These are phyloP conservation scores for Tricholoma bakamatsutake DNA, from an alignment of 768 basidiomycete genomes.

Conservation along the genomic window DNA sequence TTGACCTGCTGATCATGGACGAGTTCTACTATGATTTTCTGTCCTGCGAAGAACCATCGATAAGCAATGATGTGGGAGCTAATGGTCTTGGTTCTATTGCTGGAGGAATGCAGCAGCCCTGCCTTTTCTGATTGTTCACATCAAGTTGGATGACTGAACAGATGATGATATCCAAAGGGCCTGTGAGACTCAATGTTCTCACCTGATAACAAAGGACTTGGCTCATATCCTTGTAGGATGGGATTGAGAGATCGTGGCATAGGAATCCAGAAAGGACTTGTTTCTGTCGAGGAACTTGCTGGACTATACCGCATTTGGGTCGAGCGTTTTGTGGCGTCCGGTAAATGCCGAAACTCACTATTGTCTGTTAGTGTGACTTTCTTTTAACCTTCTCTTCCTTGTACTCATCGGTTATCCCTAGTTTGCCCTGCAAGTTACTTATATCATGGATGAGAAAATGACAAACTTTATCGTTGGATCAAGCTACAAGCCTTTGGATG, in stretches of 20 bases:
- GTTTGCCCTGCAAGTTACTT: neutral
- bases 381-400: neutral
- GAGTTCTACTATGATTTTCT: too few relatives aligned
- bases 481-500: conserved; percentile 69
- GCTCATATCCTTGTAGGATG: neutral
- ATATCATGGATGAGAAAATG: conserved; percentile 21
- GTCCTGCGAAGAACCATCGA: neutral
- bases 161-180: neutral
- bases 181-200: neutral
- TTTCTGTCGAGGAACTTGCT: too few relatives aligned
- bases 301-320: neutral
- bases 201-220: neutral
- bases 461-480: conserved; percentile 44
- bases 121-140: too few relatives aligned
- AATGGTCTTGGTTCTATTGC: neutral
- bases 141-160: neutral
- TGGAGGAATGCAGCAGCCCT: too few relatives aligned
- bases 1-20: neutral
- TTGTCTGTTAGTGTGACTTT: neutral
- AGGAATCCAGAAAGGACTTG: too few relatives aligned
- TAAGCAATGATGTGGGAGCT: neutral
- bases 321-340: neutral
- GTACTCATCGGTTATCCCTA: neutral
- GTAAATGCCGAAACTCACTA: neutral
- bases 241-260: too few relatives aligned